Conservation (phyloP, 345 rosid genomes). For the Eucalyptus viminalis region DNA sequence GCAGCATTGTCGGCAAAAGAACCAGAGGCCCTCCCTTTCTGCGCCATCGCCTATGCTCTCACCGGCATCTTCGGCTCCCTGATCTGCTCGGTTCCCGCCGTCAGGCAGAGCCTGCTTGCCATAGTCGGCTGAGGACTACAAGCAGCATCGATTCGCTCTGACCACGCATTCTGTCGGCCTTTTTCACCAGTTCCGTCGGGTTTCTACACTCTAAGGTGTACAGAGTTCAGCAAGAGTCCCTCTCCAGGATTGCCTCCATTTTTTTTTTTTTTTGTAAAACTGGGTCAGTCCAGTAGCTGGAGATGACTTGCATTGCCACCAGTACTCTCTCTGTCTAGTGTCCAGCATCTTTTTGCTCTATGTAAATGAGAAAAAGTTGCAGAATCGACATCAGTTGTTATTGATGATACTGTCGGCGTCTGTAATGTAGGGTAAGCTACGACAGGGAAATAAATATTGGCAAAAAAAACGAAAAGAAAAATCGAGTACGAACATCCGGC, state of each 20-base stretch:
- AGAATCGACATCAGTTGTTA: not conserved
- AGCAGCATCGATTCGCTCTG: not conserved
- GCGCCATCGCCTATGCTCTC: constrained; percentile 91
- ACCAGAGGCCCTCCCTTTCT: constrained; percentile 95
- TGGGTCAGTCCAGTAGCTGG: not conserved
- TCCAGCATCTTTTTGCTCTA: not conserved
- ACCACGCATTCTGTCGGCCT: not conserved
- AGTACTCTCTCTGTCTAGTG: not conserved
- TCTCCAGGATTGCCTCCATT: not conserved
- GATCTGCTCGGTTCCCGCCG: constrained; percentile 74
- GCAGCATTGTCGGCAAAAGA: constrained; percentile 96
- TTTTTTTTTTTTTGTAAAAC: not conserved
- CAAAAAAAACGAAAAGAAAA: not conserved
- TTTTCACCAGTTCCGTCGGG: accelerated
- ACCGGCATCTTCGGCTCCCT: constrained; percentile 87
- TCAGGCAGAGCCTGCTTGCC: constrained; percentile 74
- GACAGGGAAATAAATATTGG: not conserved
- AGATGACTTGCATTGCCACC: not conserved
- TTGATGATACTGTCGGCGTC: not conserved
- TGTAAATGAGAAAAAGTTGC: not conserved
- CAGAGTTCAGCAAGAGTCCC: not conserved
- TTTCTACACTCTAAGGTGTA: not conserved
- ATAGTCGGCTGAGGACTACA: constrained; percentile 33
- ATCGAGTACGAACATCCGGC: not conserved
- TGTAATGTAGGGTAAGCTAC: not conserved